A percentile compares a stretch with the other conserved stretches of the same genome.
phyloP scores from a whole-genome alignment of 2,329 filamentous ascomycete species.

The Hymenoscyphus albidus region DNA sequence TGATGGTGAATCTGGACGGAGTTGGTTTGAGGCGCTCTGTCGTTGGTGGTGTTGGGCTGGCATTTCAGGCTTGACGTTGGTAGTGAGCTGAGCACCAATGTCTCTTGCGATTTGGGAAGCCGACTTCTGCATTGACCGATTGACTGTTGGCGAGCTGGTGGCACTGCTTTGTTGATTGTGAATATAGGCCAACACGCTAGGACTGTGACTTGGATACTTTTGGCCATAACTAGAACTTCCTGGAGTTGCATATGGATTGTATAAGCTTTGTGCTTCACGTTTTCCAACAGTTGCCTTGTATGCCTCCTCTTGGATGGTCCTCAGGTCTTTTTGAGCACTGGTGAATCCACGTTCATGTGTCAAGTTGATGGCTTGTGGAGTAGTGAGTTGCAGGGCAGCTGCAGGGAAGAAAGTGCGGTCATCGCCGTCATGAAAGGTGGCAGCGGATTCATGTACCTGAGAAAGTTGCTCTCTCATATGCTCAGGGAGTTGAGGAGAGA shows the following conservation, averaged over 20 bases:
- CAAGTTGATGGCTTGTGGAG: neutral
- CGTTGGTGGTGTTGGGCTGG: neutral
- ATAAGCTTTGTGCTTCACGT: neutral
- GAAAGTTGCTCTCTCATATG: neutral
- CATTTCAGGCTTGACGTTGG: neutral
- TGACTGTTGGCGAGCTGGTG: neutral
- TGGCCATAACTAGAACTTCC: neutral
- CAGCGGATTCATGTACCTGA: neutral
- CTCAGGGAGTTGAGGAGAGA: neutral
- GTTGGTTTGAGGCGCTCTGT: neutral
- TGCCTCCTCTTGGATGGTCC: neutral
- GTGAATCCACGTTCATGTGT: neutral
- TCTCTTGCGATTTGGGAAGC: neutral
- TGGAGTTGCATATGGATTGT: neutral
- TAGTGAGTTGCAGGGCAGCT: neutral
- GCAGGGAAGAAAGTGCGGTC: slow-evolving; percentile 3
- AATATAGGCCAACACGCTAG: neutral
- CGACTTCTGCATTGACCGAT: neutral
- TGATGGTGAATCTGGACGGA: neutral
- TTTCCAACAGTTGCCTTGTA: neutral
- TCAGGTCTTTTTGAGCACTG: neutral
- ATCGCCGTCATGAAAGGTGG: slow-evolving; percentile 1
- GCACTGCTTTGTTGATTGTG: neutral
- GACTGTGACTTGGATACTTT: neutral
- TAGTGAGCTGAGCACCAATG: neutral